Conservation (phyloP, 257 asterid species). For the Jacaranda mimosifolia region DNA sequence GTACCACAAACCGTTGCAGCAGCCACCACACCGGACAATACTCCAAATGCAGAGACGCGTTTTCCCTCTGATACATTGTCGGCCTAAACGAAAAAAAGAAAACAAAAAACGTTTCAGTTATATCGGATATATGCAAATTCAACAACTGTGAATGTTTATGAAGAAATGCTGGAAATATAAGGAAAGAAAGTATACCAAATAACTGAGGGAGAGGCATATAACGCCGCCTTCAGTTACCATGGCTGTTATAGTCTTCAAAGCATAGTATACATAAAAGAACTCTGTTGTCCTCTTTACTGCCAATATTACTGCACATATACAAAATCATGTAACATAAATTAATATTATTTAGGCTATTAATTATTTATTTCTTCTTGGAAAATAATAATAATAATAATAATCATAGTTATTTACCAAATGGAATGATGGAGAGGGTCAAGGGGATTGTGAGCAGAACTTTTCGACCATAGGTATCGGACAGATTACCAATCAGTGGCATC, state of each 20-base stretch:
- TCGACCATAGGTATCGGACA: slow-evolving; percentile 65
- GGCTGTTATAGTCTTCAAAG: slow-evolving; percentile 53
- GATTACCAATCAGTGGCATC: slow-evolving; percentile 70
- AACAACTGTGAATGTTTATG: background rate
- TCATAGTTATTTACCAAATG: slow-evolving; percentile 43
- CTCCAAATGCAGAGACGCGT: slow-evolving; percentile 63
- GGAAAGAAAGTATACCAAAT: slow-evolving; percentile 44
- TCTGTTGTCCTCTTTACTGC: slow-evolving; percentile 52
- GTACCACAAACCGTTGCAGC: slow-evolving; percentile 63
- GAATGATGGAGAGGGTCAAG: slow-evolving; percentile 50
- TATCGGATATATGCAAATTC: background rate
- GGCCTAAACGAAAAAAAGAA: slow-evolving; percentile 40
- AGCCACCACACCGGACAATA: slow-evolving; percentile 55
- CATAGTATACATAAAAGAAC: slow-evolving; percentile 63
- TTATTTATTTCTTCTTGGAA: no score
- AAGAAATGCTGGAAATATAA: no score
- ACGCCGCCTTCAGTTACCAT: slow-evolving; percentile 61
- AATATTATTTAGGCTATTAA: background rate
- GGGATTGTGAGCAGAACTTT: slow-evolving; percentile 63
- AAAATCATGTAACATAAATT: background rate
- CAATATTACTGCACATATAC: slow-evolving; percentile 52
- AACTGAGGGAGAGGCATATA: slow-evolving; percentile 58
- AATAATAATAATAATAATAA: no score
- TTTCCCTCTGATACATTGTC: slow-evolving; percentile 60
- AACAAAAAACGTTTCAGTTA: background rate